A percentile compares a stretch with the other conserved stretches of the same genome.
Conservation (phyloP, 164 flowering plant species). For the Akebia trifoliata region DNA sequence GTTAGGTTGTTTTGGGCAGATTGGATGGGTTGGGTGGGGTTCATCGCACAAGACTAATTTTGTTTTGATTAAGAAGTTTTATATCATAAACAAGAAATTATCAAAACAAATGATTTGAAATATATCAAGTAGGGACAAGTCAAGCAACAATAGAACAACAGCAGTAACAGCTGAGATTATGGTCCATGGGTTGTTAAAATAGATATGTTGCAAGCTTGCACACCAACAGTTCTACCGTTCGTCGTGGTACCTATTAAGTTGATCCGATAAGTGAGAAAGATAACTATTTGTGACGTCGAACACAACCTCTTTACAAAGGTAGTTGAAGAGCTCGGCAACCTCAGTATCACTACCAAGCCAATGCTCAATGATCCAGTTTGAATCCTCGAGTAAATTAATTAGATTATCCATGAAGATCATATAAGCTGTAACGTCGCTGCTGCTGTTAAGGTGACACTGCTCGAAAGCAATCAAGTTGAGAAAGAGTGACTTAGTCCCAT, state of each 20-base stretch:
- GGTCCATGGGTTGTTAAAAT: slow-evolving; percentile 87
- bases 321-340: slow-evolving; percentile 84
- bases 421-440: slow-evolving; percentile 74
- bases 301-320: slow-evolving; percentile 80
- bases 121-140: too few species aligned
- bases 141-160: slow-evolving; percentile 51
- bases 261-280: slow-evolving; percentile 56
- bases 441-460: slow-evolving; percentile 77
- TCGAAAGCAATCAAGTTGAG: slow-evolving; percentile 85
- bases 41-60: too few species aligned
- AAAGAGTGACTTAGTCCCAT: slow-evolving; percentile 80
- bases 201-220: slow-evolving; percentile 70
- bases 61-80: too few species aligned
- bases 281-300: slow-evolving; percentile 77
- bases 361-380: slow-evolving; percentile 79
- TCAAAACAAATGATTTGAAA: too few species aligned
- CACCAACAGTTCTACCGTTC: slow-evolving; percentile 79
- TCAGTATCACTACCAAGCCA: slow-evolving; percentile 86
- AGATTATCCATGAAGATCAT: slow-evolving; percentile 86
- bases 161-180: slow-evolving; percentile 74
- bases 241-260: slow-evolving; percentile 56
- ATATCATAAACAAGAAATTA: too few species aligned
- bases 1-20: too few species aligned
- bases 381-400: slow-evolving; percentile 73
- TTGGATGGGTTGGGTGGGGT: too few species aligned